phyloP scores from a whole-genome alignment of 2,329 filamentous ascomycete genomes.

The Venturia carpophila region DNA sequence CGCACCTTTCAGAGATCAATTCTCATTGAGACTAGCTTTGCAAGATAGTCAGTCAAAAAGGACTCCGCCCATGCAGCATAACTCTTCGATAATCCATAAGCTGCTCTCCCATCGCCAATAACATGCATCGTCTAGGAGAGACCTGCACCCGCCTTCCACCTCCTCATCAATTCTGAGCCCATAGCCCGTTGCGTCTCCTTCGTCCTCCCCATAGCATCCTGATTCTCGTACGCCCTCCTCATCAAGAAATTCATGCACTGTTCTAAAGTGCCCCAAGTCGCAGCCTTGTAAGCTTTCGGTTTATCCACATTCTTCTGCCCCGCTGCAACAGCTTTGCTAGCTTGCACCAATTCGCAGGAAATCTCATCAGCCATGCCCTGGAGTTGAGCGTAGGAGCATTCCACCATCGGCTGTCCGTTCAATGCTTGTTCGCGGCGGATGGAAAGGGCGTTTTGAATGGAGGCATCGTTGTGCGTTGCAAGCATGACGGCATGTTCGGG shows the following conservation, averaged over 20 bases:
- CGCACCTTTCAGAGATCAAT: not conserved
- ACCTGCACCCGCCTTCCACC: conserved; percentile 20
- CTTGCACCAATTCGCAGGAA: conserved; percentile 49
- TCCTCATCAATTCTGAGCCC: conserved; percentile 41
- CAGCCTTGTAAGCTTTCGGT: conserved; percentile 47
- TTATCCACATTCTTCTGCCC: conserved; percentile 33
- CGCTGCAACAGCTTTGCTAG: conserved; percentile 31
- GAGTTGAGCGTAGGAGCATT: conserved; percentile 65
- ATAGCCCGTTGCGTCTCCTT: conserved; percentile 45
- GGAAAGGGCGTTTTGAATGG: conserved; percentile 49
- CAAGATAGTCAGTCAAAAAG: not conserved
- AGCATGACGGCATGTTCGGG: conserved; percentile 55
- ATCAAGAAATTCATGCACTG: conserved; percentile 76
- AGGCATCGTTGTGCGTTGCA: conserved; percentile 74
- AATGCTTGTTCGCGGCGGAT: conserved; percentile 41
- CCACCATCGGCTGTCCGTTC: conserved; percentile 36
- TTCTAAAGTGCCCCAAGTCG: conserved; percentile 48
- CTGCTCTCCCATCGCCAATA: not conserved
- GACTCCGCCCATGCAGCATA: not conserved
- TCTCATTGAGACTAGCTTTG: not conserved
- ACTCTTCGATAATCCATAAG: not conserved
- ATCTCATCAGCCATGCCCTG: conserved; percentile 96
- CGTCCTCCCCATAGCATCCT: conserved; percentile 52
- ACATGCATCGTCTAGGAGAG: not conserved
- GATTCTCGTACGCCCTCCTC: conserved; percentile 52